These are phyloP conservation scores for Monosporascus sp. DNA, from an alignment of 2,329 filamentous ascomycete species.

Conservation along the genomic window DNA sequence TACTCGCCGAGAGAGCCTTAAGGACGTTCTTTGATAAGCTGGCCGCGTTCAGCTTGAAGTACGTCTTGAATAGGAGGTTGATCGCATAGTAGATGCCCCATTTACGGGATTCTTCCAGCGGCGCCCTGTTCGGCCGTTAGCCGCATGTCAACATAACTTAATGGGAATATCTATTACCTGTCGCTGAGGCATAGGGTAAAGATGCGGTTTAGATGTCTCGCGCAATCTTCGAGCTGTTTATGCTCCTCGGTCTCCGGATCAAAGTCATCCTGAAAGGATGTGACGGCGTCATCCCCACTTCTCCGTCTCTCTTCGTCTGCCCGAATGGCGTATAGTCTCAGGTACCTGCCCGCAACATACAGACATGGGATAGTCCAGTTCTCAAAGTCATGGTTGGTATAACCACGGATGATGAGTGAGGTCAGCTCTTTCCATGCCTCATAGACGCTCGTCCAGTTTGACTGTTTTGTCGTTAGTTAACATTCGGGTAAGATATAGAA, in stretches of 20 bases:
- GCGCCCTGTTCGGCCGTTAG: slow-evolving; percentile 52
- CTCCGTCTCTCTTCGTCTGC: slow-evolving; percentile 67
- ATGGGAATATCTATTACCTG: slow-evolving; percentile 51
- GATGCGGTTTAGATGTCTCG: slow-evolving; percentile 83
- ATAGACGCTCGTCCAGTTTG: slow-evolving; percentile 80
- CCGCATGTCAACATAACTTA: neutral
- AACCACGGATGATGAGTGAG: slow-evolving; percentile 72
- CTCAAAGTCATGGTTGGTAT: slow-evolving; percentile 69
- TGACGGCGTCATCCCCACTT: slow-evolving; percentile 33
- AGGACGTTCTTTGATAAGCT: slow-evolving; percentile 87
- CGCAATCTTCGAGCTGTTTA: slow-evolving; percentile 84
- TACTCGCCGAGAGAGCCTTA: slow-evolving; percentile 72
- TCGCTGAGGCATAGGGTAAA: slow-evolving; percentile 89
- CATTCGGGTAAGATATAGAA: neutral
- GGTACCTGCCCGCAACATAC: slow-evolving; percentile 80
- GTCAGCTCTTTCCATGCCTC: slow-evolving; percentile 84
- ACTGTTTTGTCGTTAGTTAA: slow-evolving; percentile 20
- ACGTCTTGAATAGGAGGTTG: slow-evolving; percentile 95
- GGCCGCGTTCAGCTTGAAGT: slow-evolving; percentile 91
- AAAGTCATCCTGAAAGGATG: slow-evolving; percentile 72
- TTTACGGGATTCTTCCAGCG: slow-evolving; percentile 85
- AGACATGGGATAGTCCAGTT: slow-evolving; percentile 92
- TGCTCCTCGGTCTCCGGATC: slow-evolving; percentile 72
- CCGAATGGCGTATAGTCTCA: slow-evolving; percentile 84
- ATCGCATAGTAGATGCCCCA: slow-evolving; percentile 96